phyloP scores from a whole-genome alignment of 2,329 filamentous ascomycete species.

The Ascochyta viciae-villosae region DNA sequence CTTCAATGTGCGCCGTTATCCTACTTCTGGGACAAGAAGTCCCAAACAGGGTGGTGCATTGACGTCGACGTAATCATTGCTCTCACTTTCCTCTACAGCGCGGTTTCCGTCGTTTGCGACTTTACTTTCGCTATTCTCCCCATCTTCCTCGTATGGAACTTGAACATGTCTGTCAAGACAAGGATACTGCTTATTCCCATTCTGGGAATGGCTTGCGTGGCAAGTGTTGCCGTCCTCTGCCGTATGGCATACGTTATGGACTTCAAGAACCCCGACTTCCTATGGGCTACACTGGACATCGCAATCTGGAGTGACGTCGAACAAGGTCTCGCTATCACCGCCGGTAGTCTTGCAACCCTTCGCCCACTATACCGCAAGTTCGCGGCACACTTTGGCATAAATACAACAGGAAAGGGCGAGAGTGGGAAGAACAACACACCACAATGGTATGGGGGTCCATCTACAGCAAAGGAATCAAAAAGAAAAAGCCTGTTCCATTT shows the following conservation, averaged over 20 bases:
- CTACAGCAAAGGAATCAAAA: slow-evolving; percentile 22
- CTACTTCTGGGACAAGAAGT: slow-evolving; percentile 59
- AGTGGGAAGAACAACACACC: slow-evolving; percentile 27
- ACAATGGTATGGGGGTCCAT: slow-evolving; percentile 25
- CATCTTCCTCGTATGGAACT: slow-evolving; percentile 59
- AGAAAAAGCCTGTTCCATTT: slow-evolving; percentile 32
- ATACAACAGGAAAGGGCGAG: slow-evolving; percentile 18
- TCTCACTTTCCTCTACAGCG: slow-evolving; percentile 57
- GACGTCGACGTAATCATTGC: slow-evolving; percentile 50
- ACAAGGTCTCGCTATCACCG: slow-evolving; percentile 47
- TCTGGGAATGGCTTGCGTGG: slow-evolving; percentile 60
- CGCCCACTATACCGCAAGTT: slow-evolving; percentile 44
- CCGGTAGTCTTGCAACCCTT: slow-evolving; percentile 46
- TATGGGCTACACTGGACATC: slow-evolving; percentile 46
- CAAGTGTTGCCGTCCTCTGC: slow-evolving; percentile 45
- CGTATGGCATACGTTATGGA: slow-evolving; percentile 46
- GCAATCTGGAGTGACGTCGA: slow-evolving; percentile 50
- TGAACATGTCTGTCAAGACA: slow-evolving; percentile 57
- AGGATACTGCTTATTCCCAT: slow-evolving; percentile 58
- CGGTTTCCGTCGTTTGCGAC: slow-evolving; percentile 56
- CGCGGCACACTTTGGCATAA: slow-evolving; percentile 30
- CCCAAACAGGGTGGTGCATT: slow-evolving; percentile 51
- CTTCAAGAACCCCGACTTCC: slow-evolving; percentile 45
- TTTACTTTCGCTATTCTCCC: slow-evolving; percentile 60
- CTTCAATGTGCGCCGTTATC: slow-evolving; percentile 60